Conservation (phyloP, 2,329 filamentous ascomycete genomes). For the Botrytis sinoallii region DNA sequence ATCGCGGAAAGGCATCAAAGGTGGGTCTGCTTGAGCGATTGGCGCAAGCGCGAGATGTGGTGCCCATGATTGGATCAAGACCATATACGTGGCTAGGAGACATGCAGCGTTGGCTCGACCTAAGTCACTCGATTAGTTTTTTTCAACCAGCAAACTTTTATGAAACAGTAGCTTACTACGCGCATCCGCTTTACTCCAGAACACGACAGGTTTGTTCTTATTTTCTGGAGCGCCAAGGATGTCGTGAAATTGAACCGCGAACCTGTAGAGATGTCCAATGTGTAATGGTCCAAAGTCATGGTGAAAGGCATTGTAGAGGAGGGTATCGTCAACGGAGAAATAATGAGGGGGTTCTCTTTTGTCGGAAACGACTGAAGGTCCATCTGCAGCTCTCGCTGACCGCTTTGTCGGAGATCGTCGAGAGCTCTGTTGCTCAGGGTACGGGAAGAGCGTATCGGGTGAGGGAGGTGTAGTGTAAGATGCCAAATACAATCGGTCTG, state of each 20-base stretch:
- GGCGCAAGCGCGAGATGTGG: conserved; percentile 93
- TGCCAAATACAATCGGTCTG: conserved; percentile 92
- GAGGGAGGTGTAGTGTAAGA: conserved; percentile 83
- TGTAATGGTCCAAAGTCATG: conserved; percentile 97
- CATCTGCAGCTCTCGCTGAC: conserved; percentile 62
- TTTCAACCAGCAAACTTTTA: neutral
- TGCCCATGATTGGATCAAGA: conserved; percentile 95
- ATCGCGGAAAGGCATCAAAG: conserved; percentile 97
- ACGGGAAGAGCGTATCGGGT: conserved; percentile 81
- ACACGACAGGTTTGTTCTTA: conserved; percentile 85
- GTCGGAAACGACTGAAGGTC: conserved; percentile 47
- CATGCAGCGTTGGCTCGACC: conserved; percentile 91
- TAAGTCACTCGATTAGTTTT: conserved; percentile 41
- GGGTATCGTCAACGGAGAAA: conserved; percentile 88
- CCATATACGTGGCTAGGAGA: conserved; percentile 97
- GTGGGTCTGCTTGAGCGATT: conserved; percentile 93
- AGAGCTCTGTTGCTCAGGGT: conserved; percentile 54
- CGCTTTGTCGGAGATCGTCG: conserved; percentile 71
- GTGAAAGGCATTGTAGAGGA: conserved; percentile 97
- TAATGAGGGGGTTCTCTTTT: conserved; percentile 72
- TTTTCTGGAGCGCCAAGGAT: conserved; percentile 89
- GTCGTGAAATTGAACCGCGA: conserved; percentile 93
- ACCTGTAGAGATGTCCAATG: conserved; percentile 95
- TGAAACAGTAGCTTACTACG: conserved; percentile 62
- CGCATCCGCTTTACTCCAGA: conserved; percentile 91